Conservation (phyloP, 148 eudicot genomes). For the Cornus florida region DNA sequence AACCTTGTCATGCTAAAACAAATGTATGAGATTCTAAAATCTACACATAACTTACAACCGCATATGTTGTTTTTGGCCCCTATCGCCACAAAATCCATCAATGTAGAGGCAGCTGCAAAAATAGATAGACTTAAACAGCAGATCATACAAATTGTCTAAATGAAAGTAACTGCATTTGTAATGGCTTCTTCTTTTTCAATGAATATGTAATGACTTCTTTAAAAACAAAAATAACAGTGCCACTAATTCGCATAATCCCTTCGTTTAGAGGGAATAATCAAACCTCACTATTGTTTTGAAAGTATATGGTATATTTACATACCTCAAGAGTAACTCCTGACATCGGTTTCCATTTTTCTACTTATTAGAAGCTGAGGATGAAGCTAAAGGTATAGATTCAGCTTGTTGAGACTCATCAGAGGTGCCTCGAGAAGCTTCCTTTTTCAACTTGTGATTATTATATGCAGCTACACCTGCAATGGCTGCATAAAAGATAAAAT, state of each 20-base stretch:
- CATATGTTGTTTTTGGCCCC: not conserved
- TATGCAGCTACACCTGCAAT: slow-evolving; percentile 95
- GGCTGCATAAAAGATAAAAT: slow-evolving; percentile 52
- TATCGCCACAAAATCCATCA: not conserved
- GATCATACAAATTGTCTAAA: not conserved
- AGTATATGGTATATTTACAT: not conserved
- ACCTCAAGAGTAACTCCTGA: slow-evolving; percentile 11
- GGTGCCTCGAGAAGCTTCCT: slow-evolving; percentile 56
- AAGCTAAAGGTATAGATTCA: slow-evolving; percentile 50
- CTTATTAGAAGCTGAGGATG: slow-evolving; percentile 39
- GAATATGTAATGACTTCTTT: not conserved
- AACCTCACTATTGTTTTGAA: not conserved
- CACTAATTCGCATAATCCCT: not conserved
- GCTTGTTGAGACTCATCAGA: slow-evolving; percentile 36
- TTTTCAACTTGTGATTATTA: slow-evolving; percentile 85
- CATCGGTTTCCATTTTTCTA: slow-evolving; percentile 16
- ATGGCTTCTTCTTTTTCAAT: not conserved
- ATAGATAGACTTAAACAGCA: slow-evolving; percentile 14
- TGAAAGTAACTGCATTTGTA: not conserved
- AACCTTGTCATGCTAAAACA: not conserved
- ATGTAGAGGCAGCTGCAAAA: slow-evolving; percentile 20
- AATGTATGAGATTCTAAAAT: slow-evolving; percentile 7
- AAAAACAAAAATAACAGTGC: not conserved
- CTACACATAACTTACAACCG: slow-evolving; percentile 15
- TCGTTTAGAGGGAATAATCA: not conserved